Conservation (phyloP, 805 yeast species). For the Zygosaccharomyces kombuchaensis region DNA sequence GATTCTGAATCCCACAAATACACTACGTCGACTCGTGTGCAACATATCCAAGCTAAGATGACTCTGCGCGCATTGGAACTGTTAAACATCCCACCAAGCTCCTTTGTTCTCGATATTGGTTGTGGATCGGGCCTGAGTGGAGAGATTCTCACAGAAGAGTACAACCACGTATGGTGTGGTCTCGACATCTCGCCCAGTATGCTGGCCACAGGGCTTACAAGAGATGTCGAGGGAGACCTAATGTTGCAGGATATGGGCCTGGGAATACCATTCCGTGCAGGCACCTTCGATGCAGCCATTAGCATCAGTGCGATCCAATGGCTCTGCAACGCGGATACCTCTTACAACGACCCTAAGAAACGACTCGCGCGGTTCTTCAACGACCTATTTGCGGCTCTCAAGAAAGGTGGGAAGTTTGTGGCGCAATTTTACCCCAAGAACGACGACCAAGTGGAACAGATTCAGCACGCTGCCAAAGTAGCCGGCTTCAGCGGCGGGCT, state of each 20-base stretch:
- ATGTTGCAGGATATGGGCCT: slow-evolving; percentile 88
- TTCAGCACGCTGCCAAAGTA: slow-evolving; percentile 79
- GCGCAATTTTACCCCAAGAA: slow-evolving; percentile 95
- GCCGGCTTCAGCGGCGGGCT: slow-evolving; percentile 97
- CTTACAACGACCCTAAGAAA: slow-evolving; percentile 75
- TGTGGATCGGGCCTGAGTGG: slow-evolving; percentile 97
- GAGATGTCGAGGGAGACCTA: slow-evolving; percentile 91
- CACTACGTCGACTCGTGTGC: slow-evolving; percentile 92
- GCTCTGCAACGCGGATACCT: slow-evolving; percentile 93
- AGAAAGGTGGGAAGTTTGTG: slow-evolving; percentile 93
- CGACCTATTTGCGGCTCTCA: slow-evolving; percentile 77
- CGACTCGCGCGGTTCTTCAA: slow-evolving; percentile 81
- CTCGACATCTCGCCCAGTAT: slow-evolving; percentile 95
- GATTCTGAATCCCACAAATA: slow-evolving; percentile 86
- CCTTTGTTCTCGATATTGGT: slow-evolving; percentile 83
- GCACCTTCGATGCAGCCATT: slow-evolving; percentile 94
- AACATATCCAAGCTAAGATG: slow-evolving; percentile 97
- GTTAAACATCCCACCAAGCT: slow-evolving; percentile 61
- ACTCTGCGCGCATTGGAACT: slow-evolving; percentile 89
- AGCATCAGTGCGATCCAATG: slow-evolving; percentile 95
- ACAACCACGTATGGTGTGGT: slow-evolving; percentile 83
- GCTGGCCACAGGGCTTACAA: slow-evolving; percentile 89
- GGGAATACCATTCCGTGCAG: slow-evolving; percentile 94
- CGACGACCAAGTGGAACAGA: slow-evolving; percentile 75
- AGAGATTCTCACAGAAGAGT: slow-evolving; percentile 89